phyloP scores from a whole-genome alignment of 805 yeast genomes.

The Teunomyces stri region DNA sequence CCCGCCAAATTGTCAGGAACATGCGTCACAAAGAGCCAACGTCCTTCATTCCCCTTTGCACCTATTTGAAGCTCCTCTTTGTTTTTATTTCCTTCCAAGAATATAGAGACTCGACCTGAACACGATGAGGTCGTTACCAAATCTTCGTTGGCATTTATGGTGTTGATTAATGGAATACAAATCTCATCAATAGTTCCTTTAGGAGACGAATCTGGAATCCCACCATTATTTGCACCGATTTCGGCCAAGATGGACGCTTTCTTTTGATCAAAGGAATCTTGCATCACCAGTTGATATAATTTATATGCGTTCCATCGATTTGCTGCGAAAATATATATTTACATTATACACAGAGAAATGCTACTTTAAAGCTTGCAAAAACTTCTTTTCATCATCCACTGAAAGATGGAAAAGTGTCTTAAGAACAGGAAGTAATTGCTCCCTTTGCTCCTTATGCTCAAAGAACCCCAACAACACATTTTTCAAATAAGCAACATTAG shows the following conservation, averaged over 20 bases:
- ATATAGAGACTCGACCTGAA: conserved; percentile 82
- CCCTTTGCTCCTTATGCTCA: conserved; percentile 90
- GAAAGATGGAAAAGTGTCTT: conserved; percentile 69
- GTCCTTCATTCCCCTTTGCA: conserved; percentile 83
- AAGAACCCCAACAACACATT: conserved; percentile 89
- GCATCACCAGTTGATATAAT: conserved; percentile 17
- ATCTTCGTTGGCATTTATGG: conserved; percentile 60
- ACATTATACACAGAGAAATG: not conserved
- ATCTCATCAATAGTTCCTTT: conserved; percentile 80
- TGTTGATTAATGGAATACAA: conserved; percentile 68
- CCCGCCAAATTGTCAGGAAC: conserved; percentile 44
- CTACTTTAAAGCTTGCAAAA: conserved; percentile 53
- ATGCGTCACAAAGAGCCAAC: conserved; percentile 81
- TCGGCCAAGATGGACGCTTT: conserved; percentile 53
- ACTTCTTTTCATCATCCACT: conserved; percentile 68
- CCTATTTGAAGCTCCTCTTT: conserved; percentile 48
- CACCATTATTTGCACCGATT: conserved; percentile 42
- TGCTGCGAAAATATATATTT: conserved; percentile 1
- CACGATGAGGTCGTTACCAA: conserved; percentile 89
- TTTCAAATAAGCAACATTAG: conserved; percentile 72
- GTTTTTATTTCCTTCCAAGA: conserved; percentile 67
- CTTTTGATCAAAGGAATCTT: conserved; percentile 66
- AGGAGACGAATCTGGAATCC: conserved; percentile 69
- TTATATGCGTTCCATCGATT: not conserved
- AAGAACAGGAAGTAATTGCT: conserved; percentile 79